Evolutionary conservation across 164 flowering plant species (phyloP).

Genomic region (Aristolochia californica): DNA sequence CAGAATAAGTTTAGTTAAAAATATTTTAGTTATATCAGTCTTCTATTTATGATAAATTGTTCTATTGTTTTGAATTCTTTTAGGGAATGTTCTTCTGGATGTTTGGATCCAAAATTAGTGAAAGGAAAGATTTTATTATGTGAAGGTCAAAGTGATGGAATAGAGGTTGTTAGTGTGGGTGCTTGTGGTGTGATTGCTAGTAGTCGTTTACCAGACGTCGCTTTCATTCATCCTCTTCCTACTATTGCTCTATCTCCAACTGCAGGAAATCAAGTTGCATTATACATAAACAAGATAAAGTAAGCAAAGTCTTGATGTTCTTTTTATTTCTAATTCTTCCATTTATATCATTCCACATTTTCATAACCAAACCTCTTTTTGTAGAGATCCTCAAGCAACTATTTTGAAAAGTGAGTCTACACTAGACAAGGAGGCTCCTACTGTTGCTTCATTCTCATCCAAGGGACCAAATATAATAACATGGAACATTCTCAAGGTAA

Average conservation of each 20-base stretch:
- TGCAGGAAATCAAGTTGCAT: background rate
- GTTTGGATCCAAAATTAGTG: background rate
- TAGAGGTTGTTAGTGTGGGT: background rate
- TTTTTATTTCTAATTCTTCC: background rate
- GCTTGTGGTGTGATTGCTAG: background rate
- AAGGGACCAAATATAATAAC: slow-evolving; percentile 40
- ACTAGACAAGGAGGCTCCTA: slow-evolving; percentile 27
- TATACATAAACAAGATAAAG: background rate
- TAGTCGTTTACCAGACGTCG: background rate
- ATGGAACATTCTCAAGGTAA: slow-evolving; percentile 29
- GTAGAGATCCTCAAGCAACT: background rate
- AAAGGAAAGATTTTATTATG: background rate
- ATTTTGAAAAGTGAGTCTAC: background rate
- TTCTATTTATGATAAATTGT: too few relatives aligned
- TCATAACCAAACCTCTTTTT: background rate
- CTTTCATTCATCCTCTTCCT: background rate
- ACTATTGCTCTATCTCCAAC: background rate
- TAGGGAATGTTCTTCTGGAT: background rate
- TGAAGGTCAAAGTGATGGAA: background rate
- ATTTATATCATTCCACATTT: background rate
- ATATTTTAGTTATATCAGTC: too few relatives aligned
- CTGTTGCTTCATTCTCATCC: slow-evolving; percentile 36
- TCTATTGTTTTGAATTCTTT: background rate
- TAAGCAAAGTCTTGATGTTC: background rate
- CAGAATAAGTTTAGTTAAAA: too few relatives aligned